Evolutionary conservation across 225 moss, liverwort and hornwort species (phyloP).

Genomic region (Lunularia cruciata): DNA sequence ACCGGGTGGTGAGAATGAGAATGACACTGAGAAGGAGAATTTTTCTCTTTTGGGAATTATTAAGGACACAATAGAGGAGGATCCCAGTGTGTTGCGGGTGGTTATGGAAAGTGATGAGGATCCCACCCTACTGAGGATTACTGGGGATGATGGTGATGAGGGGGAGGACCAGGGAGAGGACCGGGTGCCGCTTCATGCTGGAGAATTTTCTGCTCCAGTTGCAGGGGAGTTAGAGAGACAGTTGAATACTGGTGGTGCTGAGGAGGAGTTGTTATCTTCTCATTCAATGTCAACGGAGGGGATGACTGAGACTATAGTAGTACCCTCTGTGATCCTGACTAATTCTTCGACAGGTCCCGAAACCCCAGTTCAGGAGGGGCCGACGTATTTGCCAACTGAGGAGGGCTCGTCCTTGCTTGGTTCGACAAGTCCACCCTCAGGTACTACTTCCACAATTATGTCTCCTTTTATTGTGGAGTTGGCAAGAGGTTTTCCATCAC

Average conservation of each 20-base stretch:
- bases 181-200: not conserved
- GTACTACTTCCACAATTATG: conserved; percentile 33
- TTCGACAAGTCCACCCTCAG: conserved; percentile 32
- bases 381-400: conserved; percentile 22
- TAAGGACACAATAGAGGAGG: not conserved
- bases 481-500: conserved; percentile 5
- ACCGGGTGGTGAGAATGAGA: too few species aligned
- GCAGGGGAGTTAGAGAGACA: not conserved
- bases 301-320: not conserved
- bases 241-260: conserved; percentile 5
- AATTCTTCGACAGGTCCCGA: conserved; percentile 9
- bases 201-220: not conserved
- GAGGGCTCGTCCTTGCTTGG: conserved; percentile 18
- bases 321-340: conserved; percentile 1
- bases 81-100: not conserved
- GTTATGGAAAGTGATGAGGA: not conserved
- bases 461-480: conserved; percentile 32
- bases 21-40: too few species aligned
- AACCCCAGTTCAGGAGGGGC: conserved; percentile 24
- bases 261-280: not conserved
- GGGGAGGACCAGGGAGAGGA: not conserved
- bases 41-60: not conserved
- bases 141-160: not conserved
- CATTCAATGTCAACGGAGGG: not conserved
- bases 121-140: not conserved